Conservation (phyloP, 1,284 basidiomycete species). For the Sphaerobolus stellatus region DNA sequence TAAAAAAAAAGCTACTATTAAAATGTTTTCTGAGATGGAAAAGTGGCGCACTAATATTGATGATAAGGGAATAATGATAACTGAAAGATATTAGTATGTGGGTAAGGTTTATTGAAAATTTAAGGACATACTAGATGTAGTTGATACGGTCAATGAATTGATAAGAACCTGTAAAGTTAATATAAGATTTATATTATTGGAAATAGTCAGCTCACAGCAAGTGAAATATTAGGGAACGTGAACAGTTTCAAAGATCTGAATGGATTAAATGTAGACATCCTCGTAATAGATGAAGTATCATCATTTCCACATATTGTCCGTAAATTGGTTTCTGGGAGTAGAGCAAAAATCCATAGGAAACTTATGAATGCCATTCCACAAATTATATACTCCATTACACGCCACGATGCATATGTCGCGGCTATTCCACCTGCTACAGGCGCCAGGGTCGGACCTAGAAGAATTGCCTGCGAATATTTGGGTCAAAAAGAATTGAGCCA, state of each 20-base stretch:
- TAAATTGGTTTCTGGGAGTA: constrained; percentile 75
- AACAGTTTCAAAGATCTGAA: constrained; percentile 57
- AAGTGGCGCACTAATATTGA: constrained; percentile 38
- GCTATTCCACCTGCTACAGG: constrained; percentile 41
- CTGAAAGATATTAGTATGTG: constrained; percentile 5
- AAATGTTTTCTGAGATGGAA: background rate
- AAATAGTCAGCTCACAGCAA: constrained; percentile 24
- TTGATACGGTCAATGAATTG: background rate
- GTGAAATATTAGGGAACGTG: constrained; percentile 2
- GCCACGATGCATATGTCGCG: constrained; percentile 66
- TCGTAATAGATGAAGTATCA: constrained; percentile 17
- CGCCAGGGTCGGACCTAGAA: constrained; percentile 34
- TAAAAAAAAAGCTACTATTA: background rate
- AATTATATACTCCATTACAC: constrained; percentile 36
- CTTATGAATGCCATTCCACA: background rate
- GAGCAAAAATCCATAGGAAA: constrained; percentile 14
- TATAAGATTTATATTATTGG: background rate
- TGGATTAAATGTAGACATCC: constrained; percentile 25
- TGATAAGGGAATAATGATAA: constrained; percentile 34
- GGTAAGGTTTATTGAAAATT: too few relatives aligned
- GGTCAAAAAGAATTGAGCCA: background rate
- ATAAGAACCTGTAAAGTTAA: too few relatives aligned
- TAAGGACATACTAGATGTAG: background rate
- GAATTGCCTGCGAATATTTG: background rate
- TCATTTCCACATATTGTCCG: constrained; percentile 47